phyloP scores from a whole-genome alignment of 495 filamentous ascomycete species.

The Penicillium alfredii region DNA sequence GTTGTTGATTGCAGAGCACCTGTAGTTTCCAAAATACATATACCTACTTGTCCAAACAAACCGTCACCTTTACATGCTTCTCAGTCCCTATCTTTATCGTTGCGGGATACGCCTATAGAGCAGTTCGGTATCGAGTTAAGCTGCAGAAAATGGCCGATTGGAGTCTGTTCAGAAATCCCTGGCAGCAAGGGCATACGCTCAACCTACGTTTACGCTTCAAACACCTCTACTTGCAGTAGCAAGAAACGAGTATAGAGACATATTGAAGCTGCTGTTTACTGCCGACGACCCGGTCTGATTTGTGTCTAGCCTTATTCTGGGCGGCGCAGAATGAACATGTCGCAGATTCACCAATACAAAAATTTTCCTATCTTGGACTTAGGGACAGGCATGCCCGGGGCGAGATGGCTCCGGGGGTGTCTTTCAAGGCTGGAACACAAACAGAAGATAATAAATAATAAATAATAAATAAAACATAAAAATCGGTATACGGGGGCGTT shows the following conservation, averaged over 20 bases:
- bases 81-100: constrained; percentile 18
- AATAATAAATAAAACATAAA: no score
- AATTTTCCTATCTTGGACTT: no score
- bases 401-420: no score
- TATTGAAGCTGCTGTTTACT: constrained; percentile 15
- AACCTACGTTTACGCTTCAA: constrained; percentile 12
- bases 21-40: constrained; percentile 16
- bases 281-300: not conserved
- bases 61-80: constrained; percentile 12
- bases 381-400: no score
- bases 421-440: no score
- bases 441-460: no score
- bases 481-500: no score
- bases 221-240: constrained; percentile 22
- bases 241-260: constrained; percentile 5
- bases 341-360: no score
- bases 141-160: constrained; percentile 12
- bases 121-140: constrained; percentile 47
- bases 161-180: constrained; percentile 12
- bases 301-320: constrained; percentile 46
- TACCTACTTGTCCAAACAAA: constrained; percentile 19
- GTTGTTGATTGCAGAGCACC: constrained; percentile 12
- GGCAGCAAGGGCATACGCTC: constrained; percentile 10
- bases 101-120: constrained; percentile 10
- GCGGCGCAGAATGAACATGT: constrained; percentile 21